Evolutionary conservation across 1,284 basidiomycete genomes (phyloP).

Genomic region (Pisolithus thermaeus): DNA sequence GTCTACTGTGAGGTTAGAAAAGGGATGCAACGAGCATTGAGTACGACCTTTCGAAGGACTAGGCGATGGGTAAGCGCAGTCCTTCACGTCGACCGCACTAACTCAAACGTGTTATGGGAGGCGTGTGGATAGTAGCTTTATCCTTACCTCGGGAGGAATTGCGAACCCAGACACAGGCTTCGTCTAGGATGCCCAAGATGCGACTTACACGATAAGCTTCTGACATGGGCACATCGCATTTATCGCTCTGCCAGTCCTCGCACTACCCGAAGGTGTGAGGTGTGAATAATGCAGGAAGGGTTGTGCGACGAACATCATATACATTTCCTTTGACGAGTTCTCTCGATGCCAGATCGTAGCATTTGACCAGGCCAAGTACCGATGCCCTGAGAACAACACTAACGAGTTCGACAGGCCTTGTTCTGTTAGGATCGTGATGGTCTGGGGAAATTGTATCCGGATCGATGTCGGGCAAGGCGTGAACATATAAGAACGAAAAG

Average conservation of each 20-base stretch:
- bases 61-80: constrained; percentile 49
- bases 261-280: constrained; percentile 39
- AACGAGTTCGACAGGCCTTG: too few relatives aligned
- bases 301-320: constrained; percentile 35
- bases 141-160: constrained; percentile 36
- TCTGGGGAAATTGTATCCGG: too few relatives aligned
- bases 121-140: background rate
- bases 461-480: too few relatives aligned
- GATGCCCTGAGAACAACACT: too few relatives aligned
- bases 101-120: constrained; percentile 4
- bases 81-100: constrained; percentile 40
- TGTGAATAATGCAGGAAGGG: constrained; percentile 9
- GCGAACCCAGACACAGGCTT: constrained; percentile 49
- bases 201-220: constrained; percentile 62
- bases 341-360: too few relatives aligned
- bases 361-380: too few relatives aligned
- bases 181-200: constrained; percentile 56
- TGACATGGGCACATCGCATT: constrained; percentile 75
- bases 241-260: constrained; percentile 87
- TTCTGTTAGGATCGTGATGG: too few relatives aligned
- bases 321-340: too few relatives aligned
- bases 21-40: background rate
- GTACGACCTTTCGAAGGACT: constrained; percentile 50
- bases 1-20: constrained; percentile 14
- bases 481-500: too few relatives aligned